Percentiles rank a stretch among this genome's conserved stretches.
These are phyloP conservation scores for Arthrobotrys entomopaga DNA, from an alignment of 2,329 filamentous ascomycete species.

Conservation along the genomic window DNA sequence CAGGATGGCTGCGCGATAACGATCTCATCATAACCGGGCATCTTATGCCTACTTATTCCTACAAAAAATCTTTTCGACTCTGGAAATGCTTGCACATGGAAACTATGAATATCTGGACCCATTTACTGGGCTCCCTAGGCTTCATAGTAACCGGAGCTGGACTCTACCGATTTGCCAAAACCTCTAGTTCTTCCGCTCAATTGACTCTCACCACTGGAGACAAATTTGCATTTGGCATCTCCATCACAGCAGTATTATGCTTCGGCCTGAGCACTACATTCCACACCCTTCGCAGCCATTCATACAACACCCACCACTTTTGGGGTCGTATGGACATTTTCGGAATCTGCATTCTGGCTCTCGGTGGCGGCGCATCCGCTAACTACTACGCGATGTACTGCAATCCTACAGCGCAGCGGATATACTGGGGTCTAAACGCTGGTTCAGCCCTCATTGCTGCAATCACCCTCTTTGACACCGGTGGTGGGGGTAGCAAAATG, in stretches of 20 bases:
- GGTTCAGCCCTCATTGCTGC: conserved; percentile 11
- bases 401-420: conserved; percentile 39
- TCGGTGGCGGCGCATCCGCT: conserved; percentile 25
- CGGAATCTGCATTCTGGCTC: conserved; percentile 57
- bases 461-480: too few species aligned
- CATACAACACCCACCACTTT: conserved; percentile 59
- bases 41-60: too few species aligned
- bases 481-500: too few species aligned
- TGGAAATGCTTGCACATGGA: too few species aligned
- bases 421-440: conserved; percentile 58
- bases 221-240: conserved; percentile 32
- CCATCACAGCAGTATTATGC: conserved; percentile 5
- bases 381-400: conserved; percentile 60
- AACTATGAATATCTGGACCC: too few species aligned
- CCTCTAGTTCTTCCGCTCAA: not conserved
- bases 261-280: conserved; percentile 58
- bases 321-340: conserved; percentile 60
- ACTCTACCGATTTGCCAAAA: too few species aligned
- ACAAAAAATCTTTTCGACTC: too few species aligned
- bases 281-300: conserved; percentile 60
- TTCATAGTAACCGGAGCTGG: too few species aligned
- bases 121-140: too few species aligned
- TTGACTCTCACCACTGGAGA: conserved; percentile 13
- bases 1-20: too few species aligned
- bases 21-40: too few species aligned